Base-by-base conservation (phyloP, 306 rosid genomes). In the Inga oerstediana region DNA sequence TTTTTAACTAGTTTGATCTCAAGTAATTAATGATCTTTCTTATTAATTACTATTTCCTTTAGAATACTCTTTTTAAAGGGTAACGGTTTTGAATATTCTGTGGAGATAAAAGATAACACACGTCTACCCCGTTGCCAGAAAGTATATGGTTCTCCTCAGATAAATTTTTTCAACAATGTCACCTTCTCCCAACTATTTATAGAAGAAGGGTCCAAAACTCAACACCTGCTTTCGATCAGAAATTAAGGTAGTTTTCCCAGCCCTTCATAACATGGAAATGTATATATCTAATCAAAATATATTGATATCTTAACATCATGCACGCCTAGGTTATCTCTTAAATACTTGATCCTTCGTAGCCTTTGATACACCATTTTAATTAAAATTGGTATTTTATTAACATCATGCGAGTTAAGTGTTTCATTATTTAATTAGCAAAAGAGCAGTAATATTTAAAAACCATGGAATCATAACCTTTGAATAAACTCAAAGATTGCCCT, bases 401-500 rank as follows among this genome's bases (percentile, higher is more conserved):
- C 16, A 62, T 62, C 17, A 62, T 5, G 44, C 34, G 71, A 4
- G n/a, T 32, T 65, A 65, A 22, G 41, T 65, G 71, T 15, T 65
- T 32, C 39, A 34, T 65, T 65, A 32, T 32, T 65, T 65, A 30
- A 65, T 64, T 64, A 15, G 20, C 71, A 7, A 32, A 7, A 64
- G 43, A 32, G 20, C 15, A 13, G 16, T 49, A 49, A 14, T 15
- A 65, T 65, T 65, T 59, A 8, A 65, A 65, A 32, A 6, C 71
- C 11, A 65, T 15, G 71, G 71, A 65, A 65, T 32, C 41, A 65
- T 65, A 65, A 65, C 71, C 71, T 65, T 65, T 65, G 43, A 65
- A 65, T 65, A 65, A 32, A 5, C 44, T 65, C 71, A 65, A 65
- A 14, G 71, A 64, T 14, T 64, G 35, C 17, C 15, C 16, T 59